phyloP scores from a whole-genome alignment of 2,329 filamentous ascomycete species.

The Aspergillus transmontanensis region DNA sequence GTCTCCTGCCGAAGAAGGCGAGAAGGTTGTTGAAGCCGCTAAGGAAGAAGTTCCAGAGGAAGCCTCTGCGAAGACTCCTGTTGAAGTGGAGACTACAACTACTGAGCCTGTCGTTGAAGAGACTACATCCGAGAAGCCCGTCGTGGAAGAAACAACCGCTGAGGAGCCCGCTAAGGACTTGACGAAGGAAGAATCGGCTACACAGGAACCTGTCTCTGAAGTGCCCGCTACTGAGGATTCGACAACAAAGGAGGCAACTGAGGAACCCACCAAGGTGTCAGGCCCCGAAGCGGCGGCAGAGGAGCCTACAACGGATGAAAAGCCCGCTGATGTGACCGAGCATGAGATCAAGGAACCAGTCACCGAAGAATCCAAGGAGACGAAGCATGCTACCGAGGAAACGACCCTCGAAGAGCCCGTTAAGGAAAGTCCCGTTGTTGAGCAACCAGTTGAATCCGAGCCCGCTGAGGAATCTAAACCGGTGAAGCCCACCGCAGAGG shows the following conservation, averaged over 20 bases:
- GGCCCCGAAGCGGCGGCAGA: not conserved
- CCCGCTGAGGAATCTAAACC: constrained; percentile 8
- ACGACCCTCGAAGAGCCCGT: not conserved
- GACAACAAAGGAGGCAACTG: not conserved
- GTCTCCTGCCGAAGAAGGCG: constrained; percentile 1
- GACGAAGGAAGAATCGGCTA: not conserved
- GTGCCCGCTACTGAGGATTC: constrained; percentile 6
- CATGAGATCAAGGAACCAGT: constrained; percentile 8
- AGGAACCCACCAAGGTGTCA: constrained; percentile 5
- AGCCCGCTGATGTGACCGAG: not conserved
- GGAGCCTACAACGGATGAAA: not conserved
- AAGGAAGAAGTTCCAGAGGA: constrained; percentile 1
- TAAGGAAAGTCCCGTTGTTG: constrained; percentile 5
- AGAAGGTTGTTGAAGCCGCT: constrained; percentile 4
- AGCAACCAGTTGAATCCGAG: constrained; percentile 7
- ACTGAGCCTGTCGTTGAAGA: constrained; percentile 9
- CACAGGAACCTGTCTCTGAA: constrained; percentile 2
- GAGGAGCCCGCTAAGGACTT: constrained; percentile 11
- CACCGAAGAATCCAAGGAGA: constrained; percentile 6
- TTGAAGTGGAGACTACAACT: constrained; percentile 7
- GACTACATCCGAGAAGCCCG: not conserved
- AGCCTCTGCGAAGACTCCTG: not conserved
- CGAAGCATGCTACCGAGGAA: constrained; percentile 2
- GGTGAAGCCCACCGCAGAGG: constrained; percentile 10
- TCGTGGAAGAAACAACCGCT: not conserved